A percentile compares a stretch with the other conserved stretches of the same genome.
Conservation (phyloP, 2,329 filamentous ascomycete genomes). For the Hymenoscyphus repandus region DNA sequence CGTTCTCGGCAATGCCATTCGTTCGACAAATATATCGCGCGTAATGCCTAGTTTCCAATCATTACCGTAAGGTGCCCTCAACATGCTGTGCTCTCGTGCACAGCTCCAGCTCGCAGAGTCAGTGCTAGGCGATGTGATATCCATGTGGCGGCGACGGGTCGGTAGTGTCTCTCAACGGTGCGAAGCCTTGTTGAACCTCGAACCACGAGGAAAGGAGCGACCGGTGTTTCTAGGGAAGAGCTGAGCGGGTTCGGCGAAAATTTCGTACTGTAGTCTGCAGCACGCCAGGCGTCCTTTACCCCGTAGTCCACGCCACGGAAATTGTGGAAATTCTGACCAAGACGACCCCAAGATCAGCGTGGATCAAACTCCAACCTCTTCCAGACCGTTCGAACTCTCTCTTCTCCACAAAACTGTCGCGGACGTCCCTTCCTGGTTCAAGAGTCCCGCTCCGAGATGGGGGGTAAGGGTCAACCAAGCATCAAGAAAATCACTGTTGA, state of each 20-base stretch:
- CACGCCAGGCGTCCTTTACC: not conserved
- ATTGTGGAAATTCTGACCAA: conserved; percentile 1
- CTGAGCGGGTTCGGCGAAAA: not conserved
- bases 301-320: not conserved
- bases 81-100: not conserved
- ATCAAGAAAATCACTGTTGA: too few relatives aligned
- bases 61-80: not conserved
- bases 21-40: too few relatives aligned
- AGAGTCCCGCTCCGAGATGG: too few relatives aligned
- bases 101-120: not conserved
- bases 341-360: conserved; percentile 5
- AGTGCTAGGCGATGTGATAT: not conserved
- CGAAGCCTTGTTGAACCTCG: conserved; percentile 4
- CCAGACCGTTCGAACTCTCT: not conserved
- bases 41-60: too few relatives aligned
- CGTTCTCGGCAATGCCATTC: too few relatives aligned
- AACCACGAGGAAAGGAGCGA: conserved; percentile 4
- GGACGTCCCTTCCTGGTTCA: too few relatives aligned
- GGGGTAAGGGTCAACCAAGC: too few relatives aligned
- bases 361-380: not conserved
- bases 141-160: not conserved
- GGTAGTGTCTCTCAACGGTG: conserved; percentile 6
- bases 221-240: not conserved
- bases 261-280: too few relatives aligned
- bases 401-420: not conserved